Percentiles rank a stretch among this genome's conserved stretches.
These are phyloP conservation scores for Coccomyxa sp. DNA, from an alignment of 139 green algal species.

Conservation along the genomic window DNA sequence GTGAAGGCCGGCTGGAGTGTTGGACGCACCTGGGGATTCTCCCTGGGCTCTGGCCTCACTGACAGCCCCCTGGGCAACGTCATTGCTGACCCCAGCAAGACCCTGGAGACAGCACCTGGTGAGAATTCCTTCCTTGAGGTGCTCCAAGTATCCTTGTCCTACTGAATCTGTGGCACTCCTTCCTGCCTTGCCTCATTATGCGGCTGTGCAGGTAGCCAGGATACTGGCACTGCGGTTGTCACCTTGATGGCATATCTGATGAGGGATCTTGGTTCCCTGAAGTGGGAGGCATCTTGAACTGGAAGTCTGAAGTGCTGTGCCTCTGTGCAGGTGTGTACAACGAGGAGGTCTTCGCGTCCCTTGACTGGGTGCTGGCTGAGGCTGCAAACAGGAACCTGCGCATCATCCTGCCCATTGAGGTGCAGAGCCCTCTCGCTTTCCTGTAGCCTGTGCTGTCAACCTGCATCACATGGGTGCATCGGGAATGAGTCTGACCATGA, in stretches of 20 bases:
- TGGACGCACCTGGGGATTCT: constrained; percentile 5
- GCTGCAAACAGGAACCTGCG: not conserved
- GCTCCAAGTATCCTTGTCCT: not conserved
- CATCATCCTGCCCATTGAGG: constrained; percentile 4
- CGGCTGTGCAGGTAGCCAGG: not conserved
- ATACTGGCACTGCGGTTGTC: not conserved
- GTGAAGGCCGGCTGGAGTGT: constrained; percentile 6
- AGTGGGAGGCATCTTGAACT: no score
- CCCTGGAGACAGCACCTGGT: constrained; percentile 1
- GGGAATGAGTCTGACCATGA: no score
- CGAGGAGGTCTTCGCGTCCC: not conserved
- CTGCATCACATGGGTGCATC: no score
- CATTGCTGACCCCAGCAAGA: not conserved
- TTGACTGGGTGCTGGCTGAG: constrained; percentile 3
- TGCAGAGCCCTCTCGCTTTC: no score
- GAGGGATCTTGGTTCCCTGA: no score
- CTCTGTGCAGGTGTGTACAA: constrained; percentile 2
- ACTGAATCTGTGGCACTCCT: not conserved
- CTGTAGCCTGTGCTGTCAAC: no score
- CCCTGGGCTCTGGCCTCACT: not conserved
- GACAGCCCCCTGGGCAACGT: not conserved
- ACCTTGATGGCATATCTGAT: no score
- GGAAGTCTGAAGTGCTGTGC: not conserved
- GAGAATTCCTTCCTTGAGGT: not conserved
- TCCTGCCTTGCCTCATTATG: not conserved